Evolutionary conservation across 1,139 yeast genomes (phyloP).

Genomic region (Protomyces lactucae-debilis): DNA sequence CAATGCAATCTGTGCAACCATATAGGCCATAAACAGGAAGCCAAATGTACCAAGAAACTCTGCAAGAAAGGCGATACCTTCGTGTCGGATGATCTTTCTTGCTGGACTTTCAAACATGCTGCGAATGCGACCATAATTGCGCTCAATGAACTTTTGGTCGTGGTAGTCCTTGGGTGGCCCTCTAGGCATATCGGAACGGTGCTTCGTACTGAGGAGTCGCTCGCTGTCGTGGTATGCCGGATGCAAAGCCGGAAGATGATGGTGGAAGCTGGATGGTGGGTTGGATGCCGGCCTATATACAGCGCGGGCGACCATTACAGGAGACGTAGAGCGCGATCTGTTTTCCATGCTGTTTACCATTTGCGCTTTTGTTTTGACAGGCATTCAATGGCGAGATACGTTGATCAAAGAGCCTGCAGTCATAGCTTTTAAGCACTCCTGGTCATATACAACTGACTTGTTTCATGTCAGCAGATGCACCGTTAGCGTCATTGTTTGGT

Average conservation of each 20-base stretch:
- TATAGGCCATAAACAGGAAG: constrained; percentile 73
- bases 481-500: not conserved
- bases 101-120: constrained; percentile 20
- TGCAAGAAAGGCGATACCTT: constrained; percentile 49
- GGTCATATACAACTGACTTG: too few species aligned
- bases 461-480: not conserved
- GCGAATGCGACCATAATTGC: constrained; percentile 21
- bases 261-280: not conserved
- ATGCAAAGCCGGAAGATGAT: not conserved
- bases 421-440: too few species aligned
- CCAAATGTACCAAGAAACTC: constrained; percentile 84
- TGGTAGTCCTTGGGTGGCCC: constrained; percentile 10
- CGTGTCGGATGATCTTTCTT: constrained; percentile 11
- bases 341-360: not conserved
- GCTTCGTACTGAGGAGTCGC: not conserved
- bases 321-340: not conserved
- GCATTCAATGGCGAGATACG: not conserved
- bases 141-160: constrained; percentile 20
- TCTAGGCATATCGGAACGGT: not conserved
- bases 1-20: constrained; percentile 52
- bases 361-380: not conserved
- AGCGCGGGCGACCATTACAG: not conserved
- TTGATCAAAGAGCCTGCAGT: not conserved
- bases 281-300: not conserved
- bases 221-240: not conserved